phyloP scores from a whole-genome alignment of 1,284 basidiomycete species.

The Rhodotorula sp. region DNA sequence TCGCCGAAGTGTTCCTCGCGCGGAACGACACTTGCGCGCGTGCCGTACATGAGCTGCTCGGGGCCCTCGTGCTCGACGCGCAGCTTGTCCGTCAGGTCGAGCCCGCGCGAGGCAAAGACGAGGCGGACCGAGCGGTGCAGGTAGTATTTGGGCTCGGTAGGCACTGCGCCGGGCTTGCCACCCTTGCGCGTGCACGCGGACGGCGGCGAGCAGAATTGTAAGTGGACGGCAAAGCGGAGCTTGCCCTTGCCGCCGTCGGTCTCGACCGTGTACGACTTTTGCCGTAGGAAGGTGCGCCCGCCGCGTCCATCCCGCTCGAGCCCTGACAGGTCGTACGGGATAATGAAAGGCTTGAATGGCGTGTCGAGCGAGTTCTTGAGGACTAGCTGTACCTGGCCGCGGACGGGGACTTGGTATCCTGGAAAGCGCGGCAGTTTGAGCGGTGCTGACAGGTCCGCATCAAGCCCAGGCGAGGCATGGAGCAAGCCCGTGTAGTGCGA shows the following conservation, averaged over 20 bases:
- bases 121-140: constrained; percentile 41
- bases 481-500: constrained; percentile 44
- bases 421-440: constrained; percentile 51
- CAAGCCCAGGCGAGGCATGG: background rate
- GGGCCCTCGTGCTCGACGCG: constrained; percentile 42
- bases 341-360: constrained; percentile 56
- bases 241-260: constrained; percentile 40
- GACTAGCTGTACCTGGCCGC: constrained; percentile 58
- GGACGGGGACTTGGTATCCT: constrained; percentile 55
- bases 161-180: background rate
- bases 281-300: constrained; percentile 46
- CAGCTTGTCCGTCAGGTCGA: constrained; percentile 41
- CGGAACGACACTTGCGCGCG: no score
- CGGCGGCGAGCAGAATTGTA: constrained; percentile 52
- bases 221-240: constrained; percentile 54
- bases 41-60: constrained; percentile 1
- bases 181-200: background rate
- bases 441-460: background rate
- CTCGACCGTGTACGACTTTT: constrained; percentile 46
- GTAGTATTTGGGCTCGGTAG: constrained; percentile 31
- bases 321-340: constrained; percentile 56
- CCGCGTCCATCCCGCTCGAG: constrained; percentile 46
- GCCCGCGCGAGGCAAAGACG: constrained; percentile 43
- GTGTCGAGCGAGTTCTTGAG: constrained; percentile 54
- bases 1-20: background rate